Evolutionary conservation across 495 filamentous ascomycete genomes (phyloP), one percentile per base, ranked within the genome.

Genomic region (Hypoxylon subgilvum): DNA sequence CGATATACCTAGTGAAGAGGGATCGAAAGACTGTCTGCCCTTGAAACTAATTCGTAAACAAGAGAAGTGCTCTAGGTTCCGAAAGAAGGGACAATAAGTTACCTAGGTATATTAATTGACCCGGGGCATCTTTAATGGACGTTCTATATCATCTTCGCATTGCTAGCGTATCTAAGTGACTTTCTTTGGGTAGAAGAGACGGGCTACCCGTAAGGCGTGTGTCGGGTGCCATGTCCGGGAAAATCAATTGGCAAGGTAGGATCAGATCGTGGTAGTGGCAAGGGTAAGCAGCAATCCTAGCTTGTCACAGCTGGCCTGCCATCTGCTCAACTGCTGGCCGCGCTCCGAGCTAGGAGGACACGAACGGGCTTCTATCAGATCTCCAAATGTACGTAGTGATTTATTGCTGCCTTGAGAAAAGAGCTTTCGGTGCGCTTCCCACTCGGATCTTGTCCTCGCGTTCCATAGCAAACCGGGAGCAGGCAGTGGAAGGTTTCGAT

Each of bases 251-350:
- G n/a, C 3, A 34, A 12, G 4, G 2, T 27, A 10, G 12, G 3
- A 25, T 54, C 27, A 67, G n/a, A 68, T 39, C 65, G 66, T 65
- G 4, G 57, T 60, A 1, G 61, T 62, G 4, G 65, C 65, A 6
- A 66, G 13, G 27, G 54, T 35, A 4, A 68, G 40, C 17, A 66
- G 18, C 19, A 62, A 9, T 12, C 65, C 65, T 0, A 68, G 10
- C 35, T 62, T 68, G 32, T 66, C 65, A 38, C 57, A 63, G 46
- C 13, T 55, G 6, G 65, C 56, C 27, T 65, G 51, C 65, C 65
- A 68, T 34, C 52, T 65, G n/a, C 57, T 55, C 10, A 68, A 17
- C n/a, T 65, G 30, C 7, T 35, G 48, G 9, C 19, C 40, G 8
- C 30, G 43, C 6, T 62, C 41, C 1, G 62, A 57, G 34, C 45